Conservation (phyloP, 2,329 filamentous ascomycete species). For the Aureobasidium sp. region DNA sequence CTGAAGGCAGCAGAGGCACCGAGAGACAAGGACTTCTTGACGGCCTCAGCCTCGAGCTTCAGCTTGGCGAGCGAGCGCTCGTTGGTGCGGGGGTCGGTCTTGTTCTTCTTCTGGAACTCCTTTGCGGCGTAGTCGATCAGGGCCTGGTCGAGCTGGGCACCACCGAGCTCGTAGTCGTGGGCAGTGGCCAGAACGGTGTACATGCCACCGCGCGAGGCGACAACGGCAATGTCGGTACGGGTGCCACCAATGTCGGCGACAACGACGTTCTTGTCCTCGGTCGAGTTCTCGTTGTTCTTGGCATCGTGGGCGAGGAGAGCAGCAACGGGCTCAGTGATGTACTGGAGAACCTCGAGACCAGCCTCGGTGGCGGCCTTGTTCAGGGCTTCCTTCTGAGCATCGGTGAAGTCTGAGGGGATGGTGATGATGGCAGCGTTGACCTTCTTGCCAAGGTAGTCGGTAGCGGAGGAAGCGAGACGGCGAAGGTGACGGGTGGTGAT, state of each 20-base stretch:
- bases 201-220: constrained; percentile 88
- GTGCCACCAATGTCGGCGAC: constrained; percentile 92
- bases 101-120: constrained; percentile 97
- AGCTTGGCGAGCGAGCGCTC: constrained; percentile 81
- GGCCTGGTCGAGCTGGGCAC: constrained; percentile 78
- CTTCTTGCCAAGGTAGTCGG: constrained; percentile 85
- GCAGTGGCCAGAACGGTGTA: constrained; percentile 90
- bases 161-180: constrained; percentile 92
- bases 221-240: constrained; percentile 81
- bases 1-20: constrained; percentile 85
- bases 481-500: constrained; percentile 77
- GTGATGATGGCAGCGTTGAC: constrained; percentile 94
- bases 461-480: constrained; percentile 73
- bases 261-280: constrained; percentile 81
- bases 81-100: constrained; percentile 77
- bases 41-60: constrained; percentile 80
- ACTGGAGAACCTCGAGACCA: constrained; percentile 81
- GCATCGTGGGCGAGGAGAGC: constrained; percentile 89
- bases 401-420: constrained; percentile 86
- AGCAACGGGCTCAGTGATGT: constrained; percentile 85
- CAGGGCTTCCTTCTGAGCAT: constrained; percentile 78
- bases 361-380: constrained; percentile 70
- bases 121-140: constrained; percentile 96
- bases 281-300: constrained; percentile 58
- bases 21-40: constrained; percentile 86